Conservation (phyloP, 345 rosid species). For the Euphorbia peplus region DNA sequence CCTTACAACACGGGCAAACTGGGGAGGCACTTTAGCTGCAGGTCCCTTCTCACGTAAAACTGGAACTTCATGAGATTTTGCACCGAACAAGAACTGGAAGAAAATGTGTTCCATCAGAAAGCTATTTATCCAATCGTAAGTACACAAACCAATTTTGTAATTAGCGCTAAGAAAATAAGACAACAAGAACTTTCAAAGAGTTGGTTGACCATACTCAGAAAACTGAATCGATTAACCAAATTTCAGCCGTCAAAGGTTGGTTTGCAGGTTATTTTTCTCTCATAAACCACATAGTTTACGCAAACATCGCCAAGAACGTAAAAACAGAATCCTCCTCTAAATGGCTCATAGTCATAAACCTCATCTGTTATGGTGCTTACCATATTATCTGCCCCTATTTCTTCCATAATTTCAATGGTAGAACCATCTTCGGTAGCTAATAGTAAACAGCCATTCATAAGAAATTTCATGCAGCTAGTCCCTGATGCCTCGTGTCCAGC, state of each 20-base stretch:
- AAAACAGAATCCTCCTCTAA: background rate
- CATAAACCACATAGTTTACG: background rate
- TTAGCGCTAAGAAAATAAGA: background rate
- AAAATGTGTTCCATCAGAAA: conserved; percentile 10
- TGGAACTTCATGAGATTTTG: conserved; percentile 36
- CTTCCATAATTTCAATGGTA: conserved; percentile 41
- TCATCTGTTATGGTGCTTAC: conserved; percentile 20
- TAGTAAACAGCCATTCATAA: conserved; percentile 53
- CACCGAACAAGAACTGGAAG: conserved; percentile 44
- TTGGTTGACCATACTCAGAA: background rate
- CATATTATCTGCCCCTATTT: conserved; percentile 47
- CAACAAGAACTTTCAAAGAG: background rate
- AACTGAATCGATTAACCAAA: background rate
- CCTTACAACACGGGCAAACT: conserved; percentile 49
- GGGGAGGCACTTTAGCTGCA: conserved; percentile 38
- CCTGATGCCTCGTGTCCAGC: conserved; percentile 55
- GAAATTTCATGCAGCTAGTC: conserved; percentile 46
- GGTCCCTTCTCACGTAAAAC: conserved; percentile 36
- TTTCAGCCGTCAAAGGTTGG: background rate
- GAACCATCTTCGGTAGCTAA: conserved; percentile 49
- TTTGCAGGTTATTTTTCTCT: background rate
- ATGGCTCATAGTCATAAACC: background rate
- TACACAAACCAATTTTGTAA: background rate
- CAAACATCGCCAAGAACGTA: background rate
- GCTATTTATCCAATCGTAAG: background rate